Evolutionary conservation across 257 asterid species (phyloP).

Genomic region (Leonotis leonurus): DNA sequence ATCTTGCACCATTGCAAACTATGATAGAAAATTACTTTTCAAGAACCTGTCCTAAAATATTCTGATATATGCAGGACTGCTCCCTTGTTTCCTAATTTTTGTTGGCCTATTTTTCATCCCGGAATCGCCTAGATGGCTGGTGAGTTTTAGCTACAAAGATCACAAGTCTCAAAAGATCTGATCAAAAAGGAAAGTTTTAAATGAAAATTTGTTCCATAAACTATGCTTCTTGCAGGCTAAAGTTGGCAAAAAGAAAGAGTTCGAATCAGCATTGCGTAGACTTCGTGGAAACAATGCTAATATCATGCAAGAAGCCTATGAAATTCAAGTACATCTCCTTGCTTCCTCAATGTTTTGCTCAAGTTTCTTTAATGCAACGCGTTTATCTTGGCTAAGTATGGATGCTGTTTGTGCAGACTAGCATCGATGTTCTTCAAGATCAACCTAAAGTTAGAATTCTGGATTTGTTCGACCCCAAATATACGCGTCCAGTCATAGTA

Average conservation of each 20-base stretch:
- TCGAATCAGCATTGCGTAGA: conserved; percentile 46
- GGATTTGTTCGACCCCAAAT: conserved; percentile 49
- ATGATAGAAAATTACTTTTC: neutral
- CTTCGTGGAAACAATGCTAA: conserved; percentile 68
- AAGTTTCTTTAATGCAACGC: neutral
- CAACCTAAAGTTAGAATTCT: conserved; percentile 45
- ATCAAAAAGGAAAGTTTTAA: neutral
- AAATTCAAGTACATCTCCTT: conserved; percentile 46
- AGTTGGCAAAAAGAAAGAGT: conserved; percentile 58
- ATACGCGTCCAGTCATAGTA: conserved; percentile 61
- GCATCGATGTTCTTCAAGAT: conserved; percentile 36
- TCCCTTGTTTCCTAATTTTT: conserved; percentile 63
- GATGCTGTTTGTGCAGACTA: conserved; percentile 29
- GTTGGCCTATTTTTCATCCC: conserved; percentile 73
- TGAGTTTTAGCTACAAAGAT: conserved; percentile 21
- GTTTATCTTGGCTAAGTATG: neutral
- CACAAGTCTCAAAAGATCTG: neutral
- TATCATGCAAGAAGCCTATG: conserved; percentile 57
- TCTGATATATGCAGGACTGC: conserved; percentile 40
- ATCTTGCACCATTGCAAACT: neutral
- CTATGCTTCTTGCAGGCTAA: conserved; percentile 50
- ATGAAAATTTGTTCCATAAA: neutral
- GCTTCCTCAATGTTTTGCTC: neutral
- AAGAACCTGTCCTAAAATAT: too few species aligned
- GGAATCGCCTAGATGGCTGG: conserved; percentile 98